phyloP scores from a whole-genome alignment of 352 stramenopile species.

The Globisporangium lucens region DNA sequence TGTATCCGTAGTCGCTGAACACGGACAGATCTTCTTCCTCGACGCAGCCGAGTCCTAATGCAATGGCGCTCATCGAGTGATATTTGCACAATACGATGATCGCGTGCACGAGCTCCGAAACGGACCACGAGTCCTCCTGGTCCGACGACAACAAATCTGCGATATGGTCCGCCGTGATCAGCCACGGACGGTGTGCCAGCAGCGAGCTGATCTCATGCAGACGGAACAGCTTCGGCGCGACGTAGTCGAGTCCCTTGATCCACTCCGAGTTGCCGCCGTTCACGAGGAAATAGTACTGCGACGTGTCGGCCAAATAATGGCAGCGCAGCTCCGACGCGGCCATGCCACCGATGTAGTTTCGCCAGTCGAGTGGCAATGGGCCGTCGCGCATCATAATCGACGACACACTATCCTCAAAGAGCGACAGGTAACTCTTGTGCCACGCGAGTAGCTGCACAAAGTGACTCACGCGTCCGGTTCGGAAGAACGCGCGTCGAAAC shows the following conservation, averaged over 20 bases:
- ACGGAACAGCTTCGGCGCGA: conserved; percentile 78
- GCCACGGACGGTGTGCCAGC: conserved; percentile 83
- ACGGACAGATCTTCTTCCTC: conserved; percentile 77
- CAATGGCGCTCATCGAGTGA: conserved; percentile 80
- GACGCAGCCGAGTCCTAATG: conserved; percentile 65
- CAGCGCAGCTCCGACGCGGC: conserved; percentile 72
- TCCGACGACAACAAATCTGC: conserved; percentile 64
- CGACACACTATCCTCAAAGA: conserved; percentile 61
- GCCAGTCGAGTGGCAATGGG: conserved; percentile 75
- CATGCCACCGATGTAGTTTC: conserved; percentile 85
- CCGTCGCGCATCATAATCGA: conserved; percentile 78
- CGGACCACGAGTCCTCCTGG: conserved; percentile 81
- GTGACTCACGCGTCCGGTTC: conserved; percentile 69
- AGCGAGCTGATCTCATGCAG: conserved; percentile 81
- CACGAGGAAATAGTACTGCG: conserved; percentile 84
- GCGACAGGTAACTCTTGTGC: conserved; percentile 73
- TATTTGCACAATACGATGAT: conserved; percentile 84
- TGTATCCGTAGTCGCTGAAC: conserved; percentile 58
- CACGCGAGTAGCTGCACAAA: conserved; percentile 73
- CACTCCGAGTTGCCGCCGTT: conserved; percentile 77
- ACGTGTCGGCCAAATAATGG: conserved; percentile 73
- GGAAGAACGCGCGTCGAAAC: conserved; percentile 59
- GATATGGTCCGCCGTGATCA: conserved; percentile 74
- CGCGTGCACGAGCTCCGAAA: conserved; percentile 83
- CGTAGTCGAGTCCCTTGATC: conserved; percentile 81